Percentiles rank a stretch among this genome's conserved stretches.
Evolutionary conservation across 2,329 filamentous ascomycete species (phyloP).

Genomic region (Emmonsiellopsis sp.): DNA sequence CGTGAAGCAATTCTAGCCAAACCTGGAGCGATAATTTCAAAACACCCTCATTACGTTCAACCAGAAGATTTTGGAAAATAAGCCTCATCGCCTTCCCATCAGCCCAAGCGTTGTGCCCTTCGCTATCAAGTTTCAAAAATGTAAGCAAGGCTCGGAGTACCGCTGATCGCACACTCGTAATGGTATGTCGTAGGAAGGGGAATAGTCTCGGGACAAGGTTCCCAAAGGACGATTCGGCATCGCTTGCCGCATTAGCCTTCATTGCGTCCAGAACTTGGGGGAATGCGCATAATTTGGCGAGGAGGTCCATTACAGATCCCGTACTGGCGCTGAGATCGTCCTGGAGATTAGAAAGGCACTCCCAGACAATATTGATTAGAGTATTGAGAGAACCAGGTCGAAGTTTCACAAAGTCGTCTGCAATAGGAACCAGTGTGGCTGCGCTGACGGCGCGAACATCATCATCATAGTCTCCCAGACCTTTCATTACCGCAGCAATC

Average conservation of each 20-base stretch:
- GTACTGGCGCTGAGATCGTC: conserved; percentile 96
- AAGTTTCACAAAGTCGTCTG: conserved; percentile 84
- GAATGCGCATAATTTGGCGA: conserved; percentile 92
- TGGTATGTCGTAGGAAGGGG: conserved; percentile 92
- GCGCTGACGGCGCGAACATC: conserved; percentile 96
- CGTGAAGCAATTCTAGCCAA: conserved; percentile 69
- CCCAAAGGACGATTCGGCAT: conserved; percentile 82
- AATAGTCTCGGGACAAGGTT: conserved; percentile 88
- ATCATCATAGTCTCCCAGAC: conserved; percentile 81
- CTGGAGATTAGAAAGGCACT: conserved; percentile 90
- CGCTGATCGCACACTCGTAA: conserved; percentile 86
- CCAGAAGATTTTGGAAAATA: conserved; percentile 88
- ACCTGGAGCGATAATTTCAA: conserved; percentile 76
- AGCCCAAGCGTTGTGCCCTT: conserved; percentile 79
- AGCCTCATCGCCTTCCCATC: conserved; percentile 80
- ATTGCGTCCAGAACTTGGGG: conserved; percentile 86
- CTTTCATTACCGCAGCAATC: conserved; percentile 87
- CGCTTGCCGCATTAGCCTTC: conserved; percentile 76
- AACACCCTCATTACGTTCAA: conserved; percentile 80
- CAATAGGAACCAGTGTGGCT: conserved; percentile 93
- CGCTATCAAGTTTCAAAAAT: conserved; percentile 77
- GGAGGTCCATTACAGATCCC: conserved; percentile 94
- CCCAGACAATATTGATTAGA: conserved; percentile 93
- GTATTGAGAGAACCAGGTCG: conserved; percentile 67
- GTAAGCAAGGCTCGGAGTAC: conserved; percentile 88